Conservation (phyloP, 2,329 filamentous ascomycete species). For the Rugonectria rugulosa region DNA sequence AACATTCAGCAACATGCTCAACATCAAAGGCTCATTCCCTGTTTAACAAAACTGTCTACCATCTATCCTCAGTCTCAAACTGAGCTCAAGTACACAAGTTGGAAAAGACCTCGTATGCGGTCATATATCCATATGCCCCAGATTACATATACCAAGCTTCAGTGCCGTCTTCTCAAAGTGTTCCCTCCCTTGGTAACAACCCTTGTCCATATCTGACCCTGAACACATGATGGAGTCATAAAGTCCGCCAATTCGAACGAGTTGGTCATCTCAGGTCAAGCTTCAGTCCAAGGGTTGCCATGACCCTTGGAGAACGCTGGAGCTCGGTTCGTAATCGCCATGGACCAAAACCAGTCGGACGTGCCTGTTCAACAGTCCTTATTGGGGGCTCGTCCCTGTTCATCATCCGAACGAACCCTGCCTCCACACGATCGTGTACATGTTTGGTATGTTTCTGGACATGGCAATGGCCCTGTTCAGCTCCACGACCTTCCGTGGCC, state of each 20-base stretch:
- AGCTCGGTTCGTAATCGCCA: neutral
- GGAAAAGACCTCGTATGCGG: too few relatives aligned
- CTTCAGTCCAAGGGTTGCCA: slow-evolving; percentile 15
- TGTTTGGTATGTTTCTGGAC: neutral
- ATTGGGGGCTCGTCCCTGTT: slow-evolving; percentile 7
- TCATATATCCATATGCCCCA: too few relatives aligned
- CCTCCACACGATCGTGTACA: neutral
- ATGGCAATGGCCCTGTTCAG: neutral
- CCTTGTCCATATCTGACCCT: slow-evolving; percentile 8
- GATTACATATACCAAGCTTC: too few relatives aligned
- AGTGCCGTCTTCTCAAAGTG: too few relatives aligned
- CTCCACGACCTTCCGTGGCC: neutral
- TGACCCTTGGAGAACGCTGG: slow-evolving; percentile 7
- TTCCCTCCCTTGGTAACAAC: slow-evolving; percentile 5
- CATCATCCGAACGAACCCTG: neutral
- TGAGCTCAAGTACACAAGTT: too few relatives aligned
- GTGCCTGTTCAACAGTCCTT: neutral
- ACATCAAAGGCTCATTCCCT: too few relatives aligned
- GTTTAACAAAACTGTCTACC: too few relatives aligned
- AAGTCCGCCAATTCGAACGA: slow-evolving; percentile 25
- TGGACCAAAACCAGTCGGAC: neutral
- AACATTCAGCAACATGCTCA: too few relatives aligned
- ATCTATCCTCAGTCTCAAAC: too few relatives aligned
- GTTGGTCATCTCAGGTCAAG: slow-evolving; percentile 14
- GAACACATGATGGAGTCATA: slow-evolving; percentile 10